Base-by-base conservation (phyloP, 1,284 basidiomycete species). In the Ganoderma lucidum region DNA sequence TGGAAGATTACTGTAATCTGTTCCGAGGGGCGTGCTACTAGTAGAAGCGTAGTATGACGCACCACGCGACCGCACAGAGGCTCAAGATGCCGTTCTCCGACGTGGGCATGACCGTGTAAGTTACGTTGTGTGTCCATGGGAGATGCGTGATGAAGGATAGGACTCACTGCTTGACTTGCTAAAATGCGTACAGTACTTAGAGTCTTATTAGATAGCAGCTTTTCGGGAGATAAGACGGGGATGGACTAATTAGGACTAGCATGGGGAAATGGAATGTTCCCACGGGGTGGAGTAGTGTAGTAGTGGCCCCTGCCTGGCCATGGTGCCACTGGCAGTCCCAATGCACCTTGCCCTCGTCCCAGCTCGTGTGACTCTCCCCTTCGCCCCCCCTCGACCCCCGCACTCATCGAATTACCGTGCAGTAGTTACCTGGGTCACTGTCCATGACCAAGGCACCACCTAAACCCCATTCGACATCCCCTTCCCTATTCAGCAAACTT, bases 401-500 rank as follows among this genome's bases (percentile, higher is more conserved):
- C 37, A 2, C 37, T 53, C 30, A 23, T 19, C 32, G 23, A 32
- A 3, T 42, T 37, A 51, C 39, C 53, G 60, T 45, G 61, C 39
- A 56, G 35, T 60, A 64, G 44, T 15, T 17, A 32, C 14, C 32
- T 35, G 4, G 15, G 8, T 61, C 30, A 19, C 37, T 55, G 4
- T 55, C 69, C 45, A 74, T 75, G 71, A 69, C 66, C 58, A 69
- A 42, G 59, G 56, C 69, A 41, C 61, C 70, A 41, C 62, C 72
- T 44, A 69, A 70, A 67, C 48, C 64, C 64, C 64, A 66, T 62
- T 65, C 66, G 9, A 64, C 67, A 63, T 28, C 63, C 37, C 10
- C 23, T 58, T 74, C 75, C 61, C 48, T 74, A 53, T 72, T 73
- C 66, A 74, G 64, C 65, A 75, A 74, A 65, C 63, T 79, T 68